Conservation (phyloP, 2,329 filamentous ascomycete species). For the Aspergillus spinulosporus region DNA sequence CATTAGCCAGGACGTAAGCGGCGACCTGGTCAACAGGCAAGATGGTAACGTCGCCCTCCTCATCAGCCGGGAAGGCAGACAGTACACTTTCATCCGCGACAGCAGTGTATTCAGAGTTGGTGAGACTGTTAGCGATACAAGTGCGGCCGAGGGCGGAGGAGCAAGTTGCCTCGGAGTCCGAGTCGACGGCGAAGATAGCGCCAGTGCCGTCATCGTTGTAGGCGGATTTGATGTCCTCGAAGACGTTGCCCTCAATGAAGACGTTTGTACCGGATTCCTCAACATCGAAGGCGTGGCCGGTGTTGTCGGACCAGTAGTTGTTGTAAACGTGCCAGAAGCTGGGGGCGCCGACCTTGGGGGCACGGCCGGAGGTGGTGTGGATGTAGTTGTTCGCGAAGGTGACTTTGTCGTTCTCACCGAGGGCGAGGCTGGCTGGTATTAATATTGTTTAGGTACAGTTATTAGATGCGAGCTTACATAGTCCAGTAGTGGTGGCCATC, state of each 20-base stretch:
- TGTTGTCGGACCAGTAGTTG: conserved; percentile 42
- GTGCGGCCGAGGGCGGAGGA: conserved; percentile 29
- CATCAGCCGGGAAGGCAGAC: conserved; percentile 33
- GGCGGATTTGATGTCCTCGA: conserved; percentile 45
- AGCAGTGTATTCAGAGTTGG: conserved; percentile 31
- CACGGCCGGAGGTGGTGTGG: conserved; percentile 58
- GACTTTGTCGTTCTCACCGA: conserved; percentile 55
- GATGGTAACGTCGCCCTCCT: conserved; percentile 33
- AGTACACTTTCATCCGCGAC: conserved; percentile 31
- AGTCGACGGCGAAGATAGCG: conserved; percentile 30
- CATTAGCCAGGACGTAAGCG: conserved; percentile 31
- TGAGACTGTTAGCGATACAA: conserved; percentile 31
- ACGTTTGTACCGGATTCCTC: conserved; percentile 25
- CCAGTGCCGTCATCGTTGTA: conserved; percentile 28
- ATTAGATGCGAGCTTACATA: conserved; percentile 29
- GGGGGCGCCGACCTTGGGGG: conserved; percentile 56
- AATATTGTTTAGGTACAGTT: background rate
- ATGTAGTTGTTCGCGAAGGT: conserved; percentile 63
- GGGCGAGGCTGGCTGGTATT: conserved; percentile 47
- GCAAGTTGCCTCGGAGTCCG: conserved; percentile 23
- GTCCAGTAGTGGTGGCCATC: conserved; percentile 61
- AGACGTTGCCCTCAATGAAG: conserved; percentile 50
- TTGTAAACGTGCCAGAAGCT: conserved; percentile 55
- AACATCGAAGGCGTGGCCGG: conserved; percentile 49
- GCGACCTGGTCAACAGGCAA: conserved; percentile 28